A percentile compares a stretch with the other conserved stretches of the same genome.
Evolutionary conservation across 352 stramenopile genomes (phyloP).

Genomic region (Phytophthora pseudosyringae): DNA sequence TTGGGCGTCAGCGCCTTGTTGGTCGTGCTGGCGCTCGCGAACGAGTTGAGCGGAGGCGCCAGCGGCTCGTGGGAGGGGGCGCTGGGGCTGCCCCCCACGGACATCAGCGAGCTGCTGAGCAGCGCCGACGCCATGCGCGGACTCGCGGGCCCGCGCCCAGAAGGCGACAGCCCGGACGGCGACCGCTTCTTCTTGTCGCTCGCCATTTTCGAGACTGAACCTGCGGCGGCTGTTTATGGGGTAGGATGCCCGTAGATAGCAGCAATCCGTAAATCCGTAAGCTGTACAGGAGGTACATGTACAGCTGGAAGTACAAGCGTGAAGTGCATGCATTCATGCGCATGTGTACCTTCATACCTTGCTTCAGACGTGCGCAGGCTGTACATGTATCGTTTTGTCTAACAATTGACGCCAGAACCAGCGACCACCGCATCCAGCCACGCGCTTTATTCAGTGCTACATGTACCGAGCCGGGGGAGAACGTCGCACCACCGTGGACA

Average conservation of each 20-base stretch:
- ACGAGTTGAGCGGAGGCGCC: slow-evolving; percentile 48
- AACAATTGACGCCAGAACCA: background rate
- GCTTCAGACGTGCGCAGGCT: no score
- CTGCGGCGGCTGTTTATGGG: background rate
- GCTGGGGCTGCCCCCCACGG: slow-evolving; percentile 4
- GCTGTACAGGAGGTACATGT: no score
- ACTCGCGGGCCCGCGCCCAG: slow-evolving; percentile 7
- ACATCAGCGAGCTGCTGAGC: slow-evolving; percentile 21
- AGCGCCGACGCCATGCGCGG: slow-evolving; percentile 20
- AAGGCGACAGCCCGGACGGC: slow-evolving; percentile 12
- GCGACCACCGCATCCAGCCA: background rate
- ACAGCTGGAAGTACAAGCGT: no score
- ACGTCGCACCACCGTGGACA: no score
- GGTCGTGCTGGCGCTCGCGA: slow-evolving; percentile 43
- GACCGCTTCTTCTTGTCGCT: slow-evolving; percentile 36
- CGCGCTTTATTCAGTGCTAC: background rate
- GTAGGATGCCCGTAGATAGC: no score
- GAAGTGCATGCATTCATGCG: no score
- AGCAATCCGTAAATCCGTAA: no score
- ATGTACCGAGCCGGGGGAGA: no score
- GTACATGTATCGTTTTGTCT: background rate
- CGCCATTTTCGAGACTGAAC: slow-evolving; percentile 33
- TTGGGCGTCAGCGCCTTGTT: slow-evolving; percentile 72
- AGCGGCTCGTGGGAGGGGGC: slow-evolving; percentile 29
- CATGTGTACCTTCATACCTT: no score